These are phyloP conservation scores for Solanum bukasovii DNA, from an alignment of 257 asterid species.

Conservation along the genomic window DNA sequence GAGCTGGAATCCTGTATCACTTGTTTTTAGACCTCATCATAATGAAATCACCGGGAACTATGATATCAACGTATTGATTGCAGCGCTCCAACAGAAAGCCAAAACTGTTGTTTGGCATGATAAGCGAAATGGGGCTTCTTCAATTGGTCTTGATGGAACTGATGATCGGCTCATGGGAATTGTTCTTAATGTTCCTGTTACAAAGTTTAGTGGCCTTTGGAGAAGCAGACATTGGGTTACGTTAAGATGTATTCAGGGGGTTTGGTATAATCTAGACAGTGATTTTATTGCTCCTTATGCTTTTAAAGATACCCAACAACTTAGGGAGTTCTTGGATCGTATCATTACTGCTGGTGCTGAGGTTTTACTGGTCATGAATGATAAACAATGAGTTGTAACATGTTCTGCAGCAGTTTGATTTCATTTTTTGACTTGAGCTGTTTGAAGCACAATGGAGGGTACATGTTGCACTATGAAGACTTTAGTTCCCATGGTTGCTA, in stretches of 20 bases:
- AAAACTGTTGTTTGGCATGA: constrained; percentile 79
- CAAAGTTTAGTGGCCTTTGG: constrained; percentile 58
- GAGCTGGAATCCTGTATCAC: constrained; percentile 53
- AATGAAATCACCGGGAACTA: constrained; percentile 74
- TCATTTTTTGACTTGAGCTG: not conserved
- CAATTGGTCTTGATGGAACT: constrained; percentile 45
- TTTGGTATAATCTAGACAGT: constrained; percentile 87
- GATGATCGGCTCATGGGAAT: constrained; percentile 49
- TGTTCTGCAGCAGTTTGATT: not conserved
- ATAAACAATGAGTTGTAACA: constrained; percentile 10
- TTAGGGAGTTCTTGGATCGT: constrained; percentile 38
- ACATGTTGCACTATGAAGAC: not conserved
- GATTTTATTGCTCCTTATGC: constrained; percentile 44
- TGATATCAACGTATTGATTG: constrained; percentile 69
- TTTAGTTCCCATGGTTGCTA: not conserved
- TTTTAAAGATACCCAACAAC: constrained; percentile 34
- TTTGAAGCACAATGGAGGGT: not conserved
- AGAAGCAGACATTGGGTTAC: constrained; percentile 80
- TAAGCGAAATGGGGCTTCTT: constrained; percentile 42
- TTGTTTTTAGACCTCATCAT: constrained; percentile 75
- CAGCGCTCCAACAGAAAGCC: constrained; percentile 65
- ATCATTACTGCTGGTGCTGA: constrained; percentile 45
- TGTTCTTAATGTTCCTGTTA: constrained; percentile 57
- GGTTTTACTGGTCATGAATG: constrained; percentile 56
- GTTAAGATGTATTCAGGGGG: constrained; percentile 38